Percentiles rank a stretch among this genome's conserved stretches.
These are phyloP conservation scores for Colletotrichum phormii DNA, from an alignment of 2,329 filamentous ascomycete species.

Conservation along the genomic window DNA sequence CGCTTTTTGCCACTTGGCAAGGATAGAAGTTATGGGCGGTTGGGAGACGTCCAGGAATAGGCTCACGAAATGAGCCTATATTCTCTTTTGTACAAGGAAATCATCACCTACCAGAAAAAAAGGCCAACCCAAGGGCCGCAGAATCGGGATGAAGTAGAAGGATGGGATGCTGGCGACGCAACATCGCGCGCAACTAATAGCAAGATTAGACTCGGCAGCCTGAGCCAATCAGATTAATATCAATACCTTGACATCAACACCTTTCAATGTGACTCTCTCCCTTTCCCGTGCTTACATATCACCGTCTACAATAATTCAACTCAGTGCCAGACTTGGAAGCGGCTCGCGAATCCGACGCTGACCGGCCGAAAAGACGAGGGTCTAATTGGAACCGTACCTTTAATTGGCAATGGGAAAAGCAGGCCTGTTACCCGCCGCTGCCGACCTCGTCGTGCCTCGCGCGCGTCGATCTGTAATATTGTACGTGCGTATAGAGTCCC, in stretches of 20 bases:
- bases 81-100: constrained; percentile 8
- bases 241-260: background rate
- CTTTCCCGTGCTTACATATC: background rate
- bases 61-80: background rate
- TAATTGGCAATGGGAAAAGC: background rate
- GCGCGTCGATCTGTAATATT: background rate
- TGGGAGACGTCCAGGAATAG: background rate
- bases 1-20: constrained; percentile 9
- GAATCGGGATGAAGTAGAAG: background rate
- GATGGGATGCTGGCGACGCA: background rate
- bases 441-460: background rate
- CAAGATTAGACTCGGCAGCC: background rate
- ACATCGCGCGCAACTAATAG: background rate
- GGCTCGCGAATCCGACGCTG: background rate
- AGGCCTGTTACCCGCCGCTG: background rate
- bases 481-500: background rate
- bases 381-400: background rate
- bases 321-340: too few species aligned
- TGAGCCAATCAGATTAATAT: background rate
- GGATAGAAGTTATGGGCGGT: background rate
- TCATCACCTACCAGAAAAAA: background rate
- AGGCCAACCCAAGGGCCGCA: background rate
- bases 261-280: background rate
- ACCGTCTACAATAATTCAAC: background rate
- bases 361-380: background rate